Evolutionary conservation across 106 monocot genomes (phyloP).

Genomic region (Allium sativum): DNA sequence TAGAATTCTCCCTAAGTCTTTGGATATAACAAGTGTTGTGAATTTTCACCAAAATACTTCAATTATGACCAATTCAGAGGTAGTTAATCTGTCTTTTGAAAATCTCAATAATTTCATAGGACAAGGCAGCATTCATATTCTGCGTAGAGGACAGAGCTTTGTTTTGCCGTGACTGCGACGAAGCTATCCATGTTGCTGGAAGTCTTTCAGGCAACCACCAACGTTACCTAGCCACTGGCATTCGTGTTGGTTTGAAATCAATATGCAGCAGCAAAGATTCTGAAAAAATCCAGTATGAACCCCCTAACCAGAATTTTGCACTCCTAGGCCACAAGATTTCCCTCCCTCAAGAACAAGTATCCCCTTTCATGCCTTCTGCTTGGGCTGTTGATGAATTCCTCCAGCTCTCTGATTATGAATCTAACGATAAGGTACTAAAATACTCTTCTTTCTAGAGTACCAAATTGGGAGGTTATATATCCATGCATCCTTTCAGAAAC

Average conservation of each 20-base stretch:
- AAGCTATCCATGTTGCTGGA: conserved; percentile 58
- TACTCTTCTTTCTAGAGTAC: background rate
- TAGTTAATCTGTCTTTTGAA: too few relatives aligned
- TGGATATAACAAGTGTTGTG: too few relatives aligned
- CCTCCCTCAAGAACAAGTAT: conserved; percentile 9
- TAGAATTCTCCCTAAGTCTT: too few relatives aligned
- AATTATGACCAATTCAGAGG: too few relatives aligned
- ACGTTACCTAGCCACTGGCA: conserved; percentile 77
- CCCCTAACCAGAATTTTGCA: conserved; percentile 20
- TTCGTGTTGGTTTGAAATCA: conserved; percentile 42
- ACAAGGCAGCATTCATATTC: conserved; percentile 79
- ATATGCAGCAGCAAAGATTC: conserved; percentile 18
- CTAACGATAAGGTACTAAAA: conserved; percentile 49
- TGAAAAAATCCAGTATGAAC: conserved; percentile 8
- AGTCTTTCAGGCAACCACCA: conserved; percentile 69
- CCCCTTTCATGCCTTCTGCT: conserved; percentile 5
- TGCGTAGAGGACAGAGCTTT: conserved; percentile 97
- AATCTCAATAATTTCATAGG: conserved; percentile 21
- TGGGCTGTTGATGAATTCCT: conserved; percentile 91
- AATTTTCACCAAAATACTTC: too few relatives aligned
- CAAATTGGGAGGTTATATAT: background rate
- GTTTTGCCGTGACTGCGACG: conserved; percentile 77
- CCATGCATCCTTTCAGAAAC: background rate
- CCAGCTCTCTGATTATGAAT: conserved; percentile 77
- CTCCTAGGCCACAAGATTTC: background rate